Conservation (phyloP, 2,329 filamentous ascomycete species). For the Thelonectria blattea region DNA sequence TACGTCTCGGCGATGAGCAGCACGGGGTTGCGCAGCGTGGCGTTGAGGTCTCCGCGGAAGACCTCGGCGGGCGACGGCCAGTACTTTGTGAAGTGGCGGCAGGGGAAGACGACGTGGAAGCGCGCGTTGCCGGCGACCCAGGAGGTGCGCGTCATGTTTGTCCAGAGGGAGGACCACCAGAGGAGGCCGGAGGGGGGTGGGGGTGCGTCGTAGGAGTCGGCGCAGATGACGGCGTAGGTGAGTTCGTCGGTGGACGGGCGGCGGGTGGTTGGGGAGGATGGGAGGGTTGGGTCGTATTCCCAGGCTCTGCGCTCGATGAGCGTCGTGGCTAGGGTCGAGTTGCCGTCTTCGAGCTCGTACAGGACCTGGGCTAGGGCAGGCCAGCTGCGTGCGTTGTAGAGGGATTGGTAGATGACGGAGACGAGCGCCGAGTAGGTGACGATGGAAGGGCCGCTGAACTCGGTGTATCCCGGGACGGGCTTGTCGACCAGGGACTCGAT, state of each 20-base stretch:
- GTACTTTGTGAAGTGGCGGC: conserved; percentile 51
- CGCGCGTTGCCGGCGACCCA: conserved; percentile 57
- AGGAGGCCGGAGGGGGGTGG: conserved; percentile 45
- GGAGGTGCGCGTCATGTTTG: conserved; percentile 51
- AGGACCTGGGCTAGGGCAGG: conserved; percentile 10
- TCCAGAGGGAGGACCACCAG: conserved; percentile 56
- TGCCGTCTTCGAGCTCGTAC: conserved; percentile 19
- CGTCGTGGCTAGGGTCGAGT: conserved; percentile 44
- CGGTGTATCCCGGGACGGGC: conserved; percentile 48
- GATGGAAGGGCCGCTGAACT: conserved; percentile 49
- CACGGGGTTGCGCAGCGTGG: conserved; percentile 51
- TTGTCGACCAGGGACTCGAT: conserved; percentile 46
- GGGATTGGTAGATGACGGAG: conserved; percentile 45
- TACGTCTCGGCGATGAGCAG: conserved; percentile 56
- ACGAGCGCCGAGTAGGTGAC: conserved; percentile 54
- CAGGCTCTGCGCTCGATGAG: conserved; percentile 48
- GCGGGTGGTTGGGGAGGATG: conserved; percentile 35
- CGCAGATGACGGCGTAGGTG: conserved; percentile 50
- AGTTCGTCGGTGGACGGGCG: conserved; percentile 49
- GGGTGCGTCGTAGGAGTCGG: conserved; percentile 53
- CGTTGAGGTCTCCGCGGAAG: conserved; percentile 53
- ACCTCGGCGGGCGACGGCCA: conserved; percentile 55
- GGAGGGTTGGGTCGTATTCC: conserved; percentile 50
- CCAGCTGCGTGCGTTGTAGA: conserved; percentile 54
- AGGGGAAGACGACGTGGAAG: conserved; percentile 53